phyloP scores from a whole-genome alignment of 2,329 filamentous ascomycete genomes.

The Colletotrichum filicis region DNA sequence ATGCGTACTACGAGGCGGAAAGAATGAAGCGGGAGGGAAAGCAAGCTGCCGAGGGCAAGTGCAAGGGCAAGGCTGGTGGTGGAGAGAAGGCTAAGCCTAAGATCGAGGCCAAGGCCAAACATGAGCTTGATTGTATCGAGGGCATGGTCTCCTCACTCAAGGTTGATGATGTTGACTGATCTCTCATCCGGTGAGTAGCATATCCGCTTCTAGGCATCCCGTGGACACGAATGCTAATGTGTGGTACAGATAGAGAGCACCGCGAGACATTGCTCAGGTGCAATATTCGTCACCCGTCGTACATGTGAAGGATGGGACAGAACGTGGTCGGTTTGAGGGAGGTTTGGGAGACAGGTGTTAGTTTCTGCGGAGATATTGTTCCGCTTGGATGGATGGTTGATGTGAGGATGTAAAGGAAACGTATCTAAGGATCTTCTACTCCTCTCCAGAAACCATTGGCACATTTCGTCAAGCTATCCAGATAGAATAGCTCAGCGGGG shows the following conservation, averaged over 20 bases:
- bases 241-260: not conserved
- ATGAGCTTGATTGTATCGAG: not conserved
- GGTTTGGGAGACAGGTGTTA: too few relatives aligned
- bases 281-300: too few relatives aligned
- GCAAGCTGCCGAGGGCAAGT: accelerated
- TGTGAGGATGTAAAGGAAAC: too few relatives aligned
- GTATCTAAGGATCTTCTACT: too few relatives aligned
- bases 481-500: too few relatives aligned
- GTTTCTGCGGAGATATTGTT: too few relatives aligned
- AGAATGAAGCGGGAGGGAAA: not conserved
- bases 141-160: not conserved
- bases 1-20: not conserved
- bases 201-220: not conserved
- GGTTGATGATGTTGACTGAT: not conserved
- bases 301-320: too few relatives aligned
- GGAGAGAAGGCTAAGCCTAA: not conserved
- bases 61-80: not conserved
- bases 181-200: not conserved
- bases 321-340: too few relatives aligned
- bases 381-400: too few relatives aligned
- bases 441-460: too few relatives aligned
- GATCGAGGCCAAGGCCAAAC: too few relatives aligned
- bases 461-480: too few relatives aligned
- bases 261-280: not conserved
- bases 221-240: not conserved